Evolutionary conservation across 2,329 filamentous ascomycete species (phyloP).

Genomic region (Harringtonia lauricola): DNA sequence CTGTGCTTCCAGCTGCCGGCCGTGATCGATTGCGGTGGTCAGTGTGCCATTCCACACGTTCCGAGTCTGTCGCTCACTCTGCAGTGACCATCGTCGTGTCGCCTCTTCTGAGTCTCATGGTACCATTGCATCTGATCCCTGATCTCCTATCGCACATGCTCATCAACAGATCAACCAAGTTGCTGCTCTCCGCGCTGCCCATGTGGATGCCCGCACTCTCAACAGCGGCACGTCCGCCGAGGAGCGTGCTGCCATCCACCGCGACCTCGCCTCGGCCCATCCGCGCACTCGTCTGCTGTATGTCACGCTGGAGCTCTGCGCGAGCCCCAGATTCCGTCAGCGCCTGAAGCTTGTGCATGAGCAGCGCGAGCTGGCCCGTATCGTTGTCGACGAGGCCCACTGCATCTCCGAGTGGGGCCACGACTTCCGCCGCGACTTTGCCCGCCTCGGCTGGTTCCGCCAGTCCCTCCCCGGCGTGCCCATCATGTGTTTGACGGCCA

Average conservation of each 20-base stretch:
- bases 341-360: slow-evolving; percentile 62
- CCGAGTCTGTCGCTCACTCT: neutral
- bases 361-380: slow-evolving; percentile 74
- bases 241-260: slow-evolving; percentile 59
- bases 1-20: slow-evolving; percentile 88
- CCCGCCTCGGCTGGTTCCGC: slow-evolving; percentile 77
- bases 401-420: slow-evolving; percentile 98
- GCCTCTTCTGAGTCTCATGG: slow-evolving; percentile 82
- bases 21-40: slow-evolving; percentile 68
- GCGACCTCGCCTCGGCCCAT: slow-evolving; percentile 79
- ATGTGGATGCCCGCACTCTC: slow-evolving; percentile 72
- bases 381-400: slow-evolving; percentile 90
- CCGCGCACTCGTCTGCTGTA: slow-evolving; percentile 77
- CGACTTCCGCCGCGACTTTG: slow-evolving; percentile 90
- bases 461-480: slow-evolving; percentile 72
- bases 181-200: slow-evolving; percentile 60
- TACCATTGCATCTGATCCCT: slow-evolving; percentile 28
- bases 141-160: too few species aligned
- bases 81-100: slow-evolving; percentile 83
- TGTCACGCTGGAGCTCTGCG: slow-evolving; percentile 85
- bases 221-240: slow-evolving; percentile 66
- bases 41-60: neutral
- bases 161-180: slow-evolving; percentile 74
- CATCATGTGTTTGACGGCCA: slow-evolving; percentile 87
- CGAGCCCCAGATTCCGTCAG: slow-evolving; percentile 64